Evolutionary conservation across 225 moss, liverwort and hornwort genomes (phyloP).

Genomic region (Anthoceros angustus): DNA sequence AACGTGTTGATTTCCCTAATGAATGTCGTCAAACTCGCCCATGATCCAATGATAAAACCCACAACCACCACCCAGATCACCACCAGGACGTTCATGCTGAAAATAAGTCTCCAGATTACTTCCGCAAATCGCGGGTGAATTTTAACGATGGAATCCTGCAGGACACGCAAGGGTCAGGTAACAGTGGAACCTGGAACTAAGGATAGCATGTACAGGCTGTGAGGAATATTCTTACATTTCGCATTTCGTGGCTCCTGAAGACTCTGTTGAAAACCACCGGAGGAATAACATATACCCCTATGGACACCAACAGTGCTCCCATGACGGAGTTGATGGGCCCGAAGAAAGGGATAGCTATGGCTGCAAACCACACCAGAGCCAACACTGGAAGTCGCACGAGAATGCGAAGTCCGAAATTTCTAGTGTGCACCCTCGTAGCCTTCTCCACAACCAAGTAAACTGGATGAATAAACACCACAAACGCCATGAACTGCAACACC

Average conservation of each 20-base stretch:
- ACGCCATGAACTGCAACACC: slow-evolving; percentile 26
- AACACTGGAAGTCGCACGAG: slow-evolving; percentile 33
- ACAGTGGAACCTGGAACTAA: neutral
- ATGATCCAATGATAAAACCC: neutral
- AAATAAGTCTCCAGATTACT: neutral
- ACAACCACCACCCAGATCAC: neutral
- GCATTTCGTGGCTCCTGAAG: neutral
- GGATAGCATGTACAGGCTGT: neutral
- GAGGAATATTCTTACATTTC: neutral
- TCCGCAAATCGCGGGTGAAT: neutral
- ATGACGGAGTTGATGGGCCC: slow-evolving; percentile 52
- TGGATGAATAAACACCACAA: slow-evolving; percentile 34
- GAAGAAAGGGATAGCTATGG: slow-evolving; percentile 42
- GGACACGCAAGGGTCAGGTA: neutral
- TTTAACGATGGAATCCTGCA: neutral
- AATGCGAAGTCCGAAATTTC: slow-evolving; percentile 9
- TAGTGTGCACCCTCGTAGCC: slow-evolving; percentile 24
- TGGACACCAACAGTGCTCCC: slow-evolving; percentile 31
- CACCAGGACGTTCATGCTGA: neutral
- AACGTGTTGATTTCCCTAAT: neutral
- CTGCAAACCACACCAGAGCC: slow-evolving; percentile 25
- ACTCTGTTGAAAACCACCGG: neutral
- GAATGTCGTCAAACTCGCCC: neutral
- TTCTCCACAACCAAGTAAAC: slow-evolving; percentile 44
- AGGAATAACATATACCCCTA: slow-evolving; percentile 24